Base-by-base conservation (phyloP, 2,329 filamentous ascomycete genomes). In the Trichoderma lentiforme region DNA sequence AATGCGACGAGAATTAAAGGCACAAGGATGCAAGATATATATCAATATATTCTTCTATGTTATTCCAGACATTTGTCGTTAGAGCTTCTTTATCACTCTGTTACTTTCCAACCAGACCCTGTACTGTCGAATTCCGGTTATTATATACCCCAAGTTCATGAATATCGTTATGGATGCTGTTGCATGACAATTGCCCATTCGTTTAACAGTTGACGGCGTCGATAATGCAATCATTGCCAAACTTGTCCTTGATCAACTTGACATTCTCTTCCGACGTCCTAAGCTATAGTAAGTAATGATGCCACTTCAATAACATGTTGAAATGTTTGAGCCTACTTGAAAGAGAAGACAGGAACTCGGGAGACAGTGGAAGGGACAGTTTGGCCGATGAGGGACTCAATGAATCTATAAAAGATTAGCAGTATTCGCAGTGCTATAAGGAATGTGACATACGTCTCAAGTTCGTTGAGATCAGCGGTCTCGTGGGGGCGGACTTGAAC, bases 261-360 rank as follows among this genome's bases (percentile, higher is more conserved):
- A 67, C 51, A 21, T 67, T 67, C 64, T 67, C 64, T 24, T 57
- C 64, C 8, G 64, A 58, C 9, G 64, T 67, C 11, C 64, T 67
- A 36, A 39, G 36, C n/a, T 21, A 11, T 18, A 43, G 64, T 67
- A 5, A 67, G 32, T 15, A 21, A 21, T 21, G 15, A 57, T 18
- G 30, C 26, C 24, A 21, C 32, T 36, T 11, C 15, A 18, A 39
- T 14, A 28, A n/a, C 7, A 39, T 30, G 26, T 18, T 14, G n/a
- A 1, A 47, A 21, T 47, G n/a, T 47, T 47, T 47, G 7, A 47
- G 9, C 64, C 14, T 30, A 67, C 64, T 30, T 26, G 51, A 67
- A 67, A 7, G 64, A 39, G 51, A 67, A 67, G 18, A 67, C 64
- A 39, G 64, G 64, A 18, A 57, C 32, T n/a, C 6, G 39, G 18